These are phyloP conservation scores for Phytophthora pistaciae DNA, from an alignment of 352 stramenopile genomes.

Conservation along the genomic window DNA sequence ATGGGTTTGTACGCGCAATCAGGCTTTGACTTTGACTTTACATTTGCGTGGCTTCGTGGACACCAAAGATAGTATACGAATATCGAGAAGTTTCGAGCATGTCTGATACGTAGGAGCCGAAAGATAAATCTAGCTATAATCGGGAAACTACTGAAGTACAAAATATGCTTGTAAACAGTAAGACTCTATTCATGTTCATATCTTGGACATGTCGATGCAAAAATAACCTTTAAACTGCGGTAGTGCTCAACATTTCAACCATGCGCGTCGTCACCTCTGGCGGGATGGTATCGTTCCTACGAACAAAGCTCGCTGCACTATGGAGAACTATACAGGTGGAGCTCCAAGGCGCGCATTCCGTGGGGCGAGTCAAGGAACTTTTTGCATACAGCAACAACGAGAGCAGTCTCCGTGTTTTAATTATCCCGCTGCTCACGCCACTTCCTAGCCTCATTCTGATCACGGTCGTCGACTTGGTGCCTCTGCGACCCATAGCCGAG, in stretches of 20 bases:
- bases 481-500: slow-evolving; percentile 7
- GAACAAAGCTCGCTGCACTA: neutral
- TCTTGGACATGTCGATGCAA: neutral
- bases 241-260: neutral
- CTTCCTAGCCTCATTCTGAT: slow-evolving; percentile 24
- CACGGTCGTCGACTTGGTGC: slow-evolving; percentile 19
- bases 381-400: slow-evolving; percentile 12
- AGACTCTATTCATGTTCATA: neutral
- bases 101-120: too few species aligned
- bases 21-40: neutral
- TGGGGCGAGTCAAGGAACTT: slow-evolving; percentile 15
- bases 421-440: slow-evolving; percentile 17
- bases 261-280: neutral
- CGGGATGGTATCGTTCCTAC: slow-evolving; percentile 1
- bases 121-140: too few species aligned
- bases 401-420: slow-evolving; percentile 6
- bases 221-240: neutral
- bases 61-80: neutral
- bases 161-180: too few species aligned
- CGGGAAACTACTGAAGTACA: too few species aligned
- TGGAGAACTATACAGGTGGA: slow-evolving; percentile 27
- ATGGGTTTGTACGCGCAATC: too few species aligned
- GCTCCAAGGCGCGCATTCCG: slow-evolving; percentile 26
- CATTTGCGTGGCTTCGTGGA: neutral
- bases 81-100: too few species aligned